Evolutionary conservation across 768 basidiomycete genomes (phyloP).

Genomic region (Hebeloma cylindrosporum): DNA sequence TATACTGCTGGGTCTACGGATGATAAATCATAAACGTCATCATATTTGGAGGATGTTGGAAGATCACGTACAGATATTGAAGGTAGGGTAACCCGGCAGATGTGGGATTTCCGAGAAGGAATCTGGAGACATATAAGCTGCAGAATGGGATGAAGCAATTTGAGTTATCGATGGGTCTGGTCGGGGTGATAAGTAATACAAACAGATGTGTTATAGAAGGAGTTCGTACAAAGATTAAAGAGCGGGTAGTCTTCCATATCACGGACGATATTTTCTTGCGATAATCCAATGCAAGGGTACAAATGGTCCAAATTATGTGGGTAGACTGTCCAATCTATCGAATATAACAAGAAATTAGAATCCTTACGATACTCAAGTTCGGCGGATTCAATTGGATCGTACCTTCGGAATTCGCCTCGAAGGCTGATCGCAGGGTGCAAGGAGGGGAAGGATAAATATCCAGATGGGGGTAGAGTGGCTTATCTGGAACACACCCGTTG

Average conservation of each 20-base stretch:
- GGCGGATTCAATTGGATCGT: slow-evolving; percentile 26
- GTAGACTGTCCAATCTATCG: slow-evolving; percentile 22
- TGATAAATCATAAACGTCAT: no score
- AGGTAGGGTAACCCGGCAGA: slow-evolving; percentile 10
- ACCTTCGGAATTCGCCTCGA: slow-evolving; percentile 21
- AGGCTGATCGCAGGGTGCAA: slow-evolving; percentile 1
- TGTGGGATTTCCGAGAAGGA: not conserved
- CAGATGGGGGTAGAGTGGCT: slow-evolving; percentile 41
- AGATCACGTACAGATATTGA: slow-evolving; percentile 14
- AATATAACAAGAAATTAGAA: not conserved
- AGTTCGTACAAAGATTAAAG: slow-evolving; percentile 12
- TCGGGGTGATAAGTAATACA: not conserved
- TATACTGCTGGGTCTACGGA: slow-evolving; percentile 13
- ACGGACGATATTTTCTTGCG: not conserved
- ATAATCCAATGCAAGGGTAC: slow-evolving; percentile 13
- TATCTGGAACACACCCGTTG: slow-evolving; percentile 12
- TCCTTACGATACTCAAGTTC: not conserved
- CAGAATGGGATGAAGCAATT: not conserved
- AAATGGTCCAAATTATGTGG: slow-evolving; percentile 20
- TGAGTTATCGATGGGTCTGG: not conserved
- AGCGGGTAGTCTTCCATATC: slow-evolving; percentile 12
- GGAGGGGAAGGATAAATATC: slow-evolving; percentile 37
- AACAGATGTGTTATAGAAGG: not conserved
- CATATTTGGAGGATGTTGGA: not conserved
- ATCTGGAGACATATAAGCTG: not conserved